Evolutionary conservation across 805 yeast species (phyloP).

Genomic region (Yarrowia deformans): DNA sequence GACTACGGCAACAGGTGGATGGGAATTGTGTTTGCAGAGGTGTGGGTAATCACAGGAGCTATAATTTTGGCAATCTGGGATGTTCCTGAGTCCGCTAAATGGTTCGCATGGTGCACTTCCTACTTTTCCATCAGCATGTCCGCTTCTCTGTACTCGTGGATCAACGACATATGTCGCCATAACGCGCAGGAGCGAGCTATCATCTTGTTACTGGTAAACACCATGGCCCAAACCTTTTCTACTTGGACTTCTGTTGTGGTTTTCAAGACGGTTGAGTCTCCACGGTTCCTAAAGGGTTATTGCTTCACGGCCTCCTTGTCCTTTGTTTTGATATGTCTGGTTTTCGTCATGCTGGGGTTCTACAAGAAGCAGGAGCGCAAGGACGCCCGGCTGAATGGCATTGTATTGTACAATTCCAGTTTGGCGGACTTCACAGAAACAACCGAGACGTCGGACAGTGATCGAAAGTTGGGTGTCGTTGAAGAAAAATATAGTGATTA

Average conservation of each 20-base stretch:
- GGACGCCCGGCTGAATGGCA: neutral
- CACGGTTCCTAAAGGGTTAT: neutral
- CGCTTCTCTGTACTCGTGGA: neutral
- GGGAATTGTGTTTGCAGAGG: neutral
- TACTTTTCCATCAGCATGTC: conserved; percentile 1
- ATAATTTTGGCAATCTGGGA: neutral
- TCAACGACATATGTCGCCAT: neutral
- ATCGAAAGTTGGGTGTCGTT: neutral
- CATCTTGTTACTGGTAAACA: neutral
- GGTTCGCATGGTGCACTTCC: conserved; percentile 8
- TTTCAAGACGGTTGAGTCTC: neutral
- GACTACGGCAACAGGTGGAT: conserved; percentile 1
- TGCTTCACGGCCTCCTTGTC: neutral
- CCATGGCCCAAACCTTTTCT: neutral
- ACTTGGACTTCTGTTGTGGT: neutral
- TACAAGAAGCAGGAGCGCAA: neutral
- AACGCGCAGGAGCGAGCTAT: neutral
- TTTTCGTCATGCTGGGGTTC: neutral
- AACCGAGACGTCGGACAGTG: neutral
- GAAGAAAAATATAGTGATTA: neutral
- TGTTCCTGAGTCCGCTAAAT: neutral
- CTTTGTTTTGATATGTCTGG: neutral
- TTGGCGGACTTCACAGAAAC: neutral
- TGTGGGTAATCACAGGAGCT: neutral
- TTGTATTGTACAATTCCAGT: neutral